Evolutionary conservation across 495 filamentous ascomycete genomes (phyloP).

Genomic region (Glarea lozoyensis): DNA sequence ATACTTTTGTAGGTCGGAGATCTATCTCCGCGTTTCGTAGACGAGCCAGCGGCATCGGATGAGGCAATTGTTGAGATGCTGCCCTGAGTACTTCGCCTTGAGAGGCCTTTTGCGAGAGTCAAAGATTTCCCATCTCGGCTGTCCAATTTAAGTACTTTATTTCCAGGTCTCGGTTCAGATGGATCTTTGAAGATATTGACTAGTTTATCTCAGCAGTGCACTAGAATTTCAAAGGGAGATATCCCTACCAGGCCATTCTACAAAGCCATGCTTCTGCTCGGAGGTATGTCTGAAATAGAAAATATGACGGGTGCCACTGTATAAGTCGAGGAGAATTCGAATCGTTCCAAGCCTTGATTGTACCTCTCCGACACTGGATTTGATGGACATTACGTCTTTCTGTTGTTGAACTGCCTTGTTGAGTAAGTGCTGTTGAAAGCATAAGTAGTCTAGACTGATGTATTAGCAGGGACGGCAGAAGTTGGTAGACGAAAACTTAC

Average conservation of each 20-base stretch:
- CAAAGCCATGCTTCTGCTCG: conserved; percentile 4
- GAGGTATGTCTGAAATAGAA: conserved; percentile 7
- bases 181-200: conserved; percentile 8
- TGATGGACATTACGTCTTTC: neutral
- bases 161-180: conserved; percentile 1
- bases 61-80: conserved; percentile 4
- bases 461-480: neutral
- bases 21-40: conserved; percentile 1
- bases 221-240: neutral
- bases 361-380: neutral
- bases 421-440: conserved; percentile 7
- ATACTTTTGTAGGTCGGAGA: neutral
- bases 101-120: neutral
- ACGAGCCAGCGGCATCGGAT: conserved; percentile 1
- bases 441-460: conserved; percentile 6
- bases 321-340: conserved; percentile 6
- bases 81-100: conserved; percentile 1
- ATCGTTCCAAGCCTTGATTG: conserved; percentile 2
- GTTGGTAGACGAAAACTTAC: neutral
- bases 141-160: conserved; percentile 1
- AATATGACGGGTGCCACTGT: conserved; percentile 1
- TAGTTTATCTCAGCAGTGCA: neutral
- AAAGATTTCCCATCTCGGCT: conserved; percentile 1
- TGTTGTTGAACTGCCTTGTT: conserved; percentile 8
- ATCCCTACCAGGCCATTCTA: conserved; percentile 8